phyloP scores from a whole-genome alignment of 148 eudicot genomes.

The Cornus suecica region DNA sequence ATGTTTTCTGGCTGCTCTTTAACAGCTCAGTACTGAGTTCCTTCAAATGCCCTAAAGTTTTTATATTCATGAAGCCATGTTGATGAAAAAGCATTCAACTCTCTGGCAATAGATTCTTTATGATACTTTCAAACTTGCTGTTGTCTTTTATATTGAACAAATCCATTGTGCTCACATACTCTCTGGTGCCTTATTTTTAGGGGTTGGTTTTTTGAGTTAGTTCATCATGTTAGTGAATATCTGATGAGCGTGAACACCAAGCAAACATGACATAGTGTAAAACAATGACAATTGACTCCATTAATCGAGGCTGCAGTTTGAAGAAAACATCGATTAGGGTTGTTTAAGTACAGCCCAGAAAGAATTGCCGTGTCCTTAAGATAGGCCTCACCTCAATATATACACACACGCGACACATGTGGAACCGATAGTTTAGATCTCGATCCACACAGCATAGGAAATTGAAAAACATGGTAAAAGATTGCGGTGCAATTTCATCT shows the following conservation, averaged over 20 bases:
- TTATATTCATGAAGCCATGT: background rate
- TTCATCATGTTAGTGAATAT: too few species aligned
- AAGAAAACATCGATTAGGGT: background rate
- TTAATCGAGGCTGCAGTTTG: background rate
- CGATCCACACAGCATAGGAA: background rate
- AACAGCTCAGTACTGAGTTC: too few species aligned
- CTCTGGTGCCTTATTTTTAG: background rate
- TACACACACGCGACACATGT: background rate
- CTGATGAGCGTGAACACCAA: background rate
- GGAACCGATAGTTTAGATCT: background rate
- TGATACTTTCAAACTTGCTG: too few species aligned
- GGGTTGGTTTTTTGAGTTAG: too few species aligned
- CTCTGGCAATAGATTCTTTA: background rate
- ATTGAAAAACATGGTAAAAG: background rate
- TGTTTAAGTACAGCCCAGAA: background rate
- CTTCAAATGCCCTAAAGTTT: background rate
- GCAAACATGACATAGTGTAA: background rate
- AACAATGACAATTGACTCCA: background rate
- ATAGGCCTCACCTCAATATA: too few species aligned
- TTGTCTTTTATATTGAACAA: background rate
- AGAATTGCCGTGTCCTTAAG: background rate
- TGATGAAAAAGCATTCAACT: background rate
- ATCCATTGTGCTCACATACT: background rate
- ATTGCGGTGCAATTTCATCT: conserved; percentile 34
- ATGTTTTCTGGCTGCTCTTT: background rate